These are phyloP conservation scores for Orobanche coerulescens DNA, from an alignment of 257 asterid species.

Conservation along the genomic window DNA sequence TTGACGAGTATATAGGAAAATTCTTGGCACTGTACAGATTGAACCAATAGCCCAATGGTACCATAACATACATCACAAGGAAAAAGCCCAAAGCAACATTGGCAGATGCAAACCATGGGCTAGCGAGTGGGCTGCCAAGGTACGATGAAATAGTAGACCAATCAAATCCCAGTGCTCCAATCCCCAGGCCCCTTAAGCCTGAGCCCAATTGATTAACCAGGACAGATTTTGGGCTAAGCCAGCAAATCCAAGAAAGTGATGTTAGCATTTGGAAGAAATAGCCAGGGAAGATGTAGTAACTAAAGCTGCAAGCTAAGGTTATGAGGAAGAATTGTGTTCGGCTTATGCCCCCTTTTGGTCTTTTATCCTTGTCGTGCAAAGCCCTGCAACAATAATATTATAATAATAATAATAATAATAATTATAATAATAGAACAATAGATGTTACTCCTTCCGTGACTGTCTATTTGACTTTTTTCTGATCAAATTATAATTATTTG, in stretches of 20 bases:
- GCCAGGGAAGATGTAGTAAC: constrained; percentile 36
- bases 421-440: too few relatives aligned
- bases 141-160: constrained; percentile 38
- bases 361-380: constrained; percentile 36
- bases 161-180: constrained; percentile 40
- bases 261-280: constrained; percentile 32
- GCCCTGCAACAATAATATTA: constrained; percentile 26
- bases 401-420: background rate
- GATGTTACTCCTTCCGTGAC: too few relatives aligned
- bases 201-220: constrained; percentile 41
- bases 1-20: constrained; percentile 34
- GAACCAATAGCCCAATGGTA: constrained; percentile 38
- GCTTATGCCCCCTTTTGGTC: constrained; percentile 27
- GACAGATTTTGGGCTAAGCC: constrained; percentile 38
- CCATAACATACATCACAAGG: constrained; percentile 29
- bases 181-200: constrained; percentile 35
- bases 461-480: too few relatives aligned
- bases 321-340: constrained; percentile 45
- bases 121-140: constrained; percentile 46
- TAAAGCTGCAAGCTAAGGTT: constrained; percentile 27
- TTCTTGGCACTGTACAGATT: constrained; percentile 40
- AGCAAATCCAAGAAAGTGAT: constrained; percentile 45
- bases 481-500: too few relatives aligned
- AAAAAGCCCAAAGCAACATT: constrained; percentile 33
- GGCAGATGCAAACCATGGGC: constrained; percentile 52